Evolutionary conservation across 208 protist genomes (phyloP), one percentile per base, ranked within the genome.

Genomic region (Trypanosoma melophagium): DNA sequence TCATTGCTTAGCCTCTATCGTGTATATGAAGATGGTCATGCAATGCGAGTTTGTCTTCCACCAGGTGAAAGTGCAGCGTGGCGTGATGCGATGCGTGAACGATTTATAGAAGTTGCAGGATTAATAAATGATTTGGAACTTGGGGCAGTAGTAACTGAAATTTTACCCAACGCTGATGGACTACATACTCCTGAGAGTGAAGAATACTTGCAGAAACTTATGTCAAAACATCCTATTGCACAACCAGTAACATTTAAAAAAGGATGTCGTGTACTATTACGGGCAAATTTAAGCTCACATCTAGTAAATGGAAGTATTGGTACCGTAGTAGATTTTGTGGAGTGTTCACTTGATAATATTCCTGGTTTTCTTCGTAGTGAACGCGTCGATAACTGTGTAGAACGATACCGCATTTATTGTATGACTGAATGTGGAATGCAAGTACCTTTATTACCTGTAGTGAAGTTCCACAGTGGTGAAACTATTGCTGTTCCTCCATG

Each of bases 261-360:
- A 63, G 90, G 90, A 50, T 93, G 87, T 58, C 88, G 87, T 24
- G 88, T 96, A 31, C 74, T 96, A 41, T 79, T 94, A 45, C 84
- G 87, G 12, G 59, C 80, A 25, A 96, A 96, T 64, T 77, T 96
- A 12, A 84, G 77, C 2, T 80, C 70, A 58, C 84, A 82, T 62
- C 74, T 96, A 14, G 91, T 94, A 10, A 94, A 96, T 66, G 91
- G 91, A 60, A 93, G 84, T 76, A 90, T 93, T 75, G 91, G 91
- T 56, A 94, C 87, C 28, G 84, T 96, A 13, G 79, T 91, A 7
- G 88, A 92, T 76, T 92, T 94, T 74, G 76, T 89, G 13, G 80
- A 90, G 68, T 92, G 86, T 69, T 78, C 73, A 55, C 38, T 74
- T 28, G 80, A 90, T 45, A 91, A 79, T 49, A 88, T 95, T 65